Evolutionary conservation across 352 stramenopile genomes (phyloP).

Genomic region (Pythium grandisporangium): DNA sequence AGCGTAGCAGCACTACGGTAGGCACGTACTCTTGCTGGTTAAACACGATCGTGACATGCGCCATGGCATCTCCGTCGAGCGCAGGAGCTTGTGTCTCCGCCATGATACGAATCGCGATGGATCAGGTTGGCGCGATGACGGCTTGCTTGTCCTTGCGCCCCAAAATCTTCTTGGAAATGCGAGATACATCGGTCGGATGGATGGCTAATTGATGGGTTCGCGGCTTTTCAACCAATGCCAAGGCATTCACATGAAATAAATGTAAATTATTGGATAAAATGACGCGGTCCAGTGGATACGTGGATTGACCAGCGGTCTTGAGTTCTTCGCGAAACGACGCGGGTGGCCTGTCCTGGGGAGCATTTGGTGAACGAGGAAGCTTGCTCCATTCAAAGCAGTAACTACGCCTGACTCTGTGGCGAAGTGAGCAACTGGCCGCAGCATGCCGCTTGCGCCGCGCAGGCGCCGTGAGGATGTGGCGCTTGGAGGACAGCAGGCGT

Average conservation of each 20-base stretch:
- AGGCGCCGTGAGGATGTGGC: conserved; percentile 10
- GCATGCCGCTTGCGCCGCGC: conserved; percentile 7
- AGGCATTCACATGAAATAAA: background rate
- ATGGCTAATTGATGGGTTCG: background rate
- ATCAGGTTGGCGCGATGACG: no score
- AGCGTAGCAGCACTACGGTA: no score
- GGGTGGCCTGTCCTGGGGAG: no score
- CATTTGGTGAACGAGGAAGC: no score
- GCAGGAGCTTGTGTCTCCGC: no score
- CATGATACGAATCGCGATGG: no score
- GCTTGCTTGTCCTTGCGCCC: no score
- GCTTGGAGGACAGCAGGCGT: conserved; percentile 40
- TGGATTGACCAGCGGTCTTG: background rate
- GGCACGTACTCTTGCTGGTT: conserved; percentile 49
- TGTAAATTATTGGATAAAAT: background rate
- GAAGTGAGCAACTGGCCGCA: background rate
- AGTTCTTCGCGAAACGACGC: conserved; percentile 3
- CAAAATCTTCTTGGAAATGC: no score
- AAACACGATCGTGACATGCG: conserved; percentile 44
- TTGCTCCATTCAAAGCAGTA: no score
- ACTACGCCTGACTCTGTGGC: background rate
- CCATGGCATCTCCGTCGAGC: no score
- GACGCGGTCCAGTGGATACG: background rate
- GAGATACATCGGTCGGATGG: no score
- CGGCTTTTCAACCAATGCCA: conserved; percentile 3